phyloP scores from a whole-genome alignment of 2,329 filamentous ascomycete genomes.

The Neopestalotiopsis rosae region DNA sequence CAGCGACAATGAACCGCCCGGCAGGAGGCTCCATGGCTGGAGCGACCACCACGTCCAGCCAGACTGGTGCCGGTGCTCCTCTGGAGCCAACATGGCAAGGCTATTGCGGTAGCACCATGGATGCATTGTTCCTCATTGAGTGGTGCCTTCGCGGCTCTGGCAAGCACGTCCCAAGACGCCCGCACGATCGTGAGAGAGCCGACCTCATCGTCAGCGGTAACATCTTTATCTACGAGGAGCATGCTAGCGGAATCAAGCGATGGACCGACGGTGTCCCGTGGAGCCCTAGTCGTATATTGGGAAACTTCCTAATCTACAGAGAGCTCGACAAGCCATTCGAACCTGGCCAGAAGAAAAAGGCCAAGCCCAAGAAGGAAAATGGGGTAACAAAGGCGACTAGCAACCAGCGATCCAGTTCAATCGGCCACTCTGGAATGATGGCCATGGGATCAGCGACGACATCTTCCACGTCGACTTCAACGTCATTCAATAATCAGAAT shows the following conservation, averaged over 20 bases:
- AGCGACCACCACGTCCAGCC: slow-evolving; percentile 13
- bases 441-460: slow-evolving; percentile 21
- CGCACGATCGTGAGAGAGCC: slow-evolving; percentile 82
- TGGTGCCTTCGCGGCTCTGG: slow-evolving; percentile 74
- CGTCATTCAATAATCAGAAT: slow-evolving; percentile 11
- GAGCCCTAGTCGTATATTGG: slow-evolving; percentile 86
- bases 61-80: slow-evolving; percentile 34
- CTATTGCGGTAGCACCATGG: slow-evolving; percentile 70
- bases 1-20: slow-evolving; percentile 16
- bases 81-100: slow-evolving; percentile 71
- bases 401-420: slow-evolving; percentile 31
- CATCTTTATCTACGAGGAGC: slow-evolving; percentile 91
- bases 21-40: slow-evolving; percentile 11
- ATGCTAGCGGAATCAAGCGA: slow-evolving; percentile 87
- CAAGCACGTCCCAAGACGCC: slow-evolving; percentile 79
- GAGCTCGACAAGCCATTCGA: slow-evolving; percentile 80
- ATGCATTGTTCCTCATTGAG: slow-evolving; percentile 83
- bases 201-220: slow-evolving; percentile 82
- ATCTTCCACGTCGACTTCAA: slow-evolving; percentile 24
- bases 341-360: slow-evolving; percentile 84
- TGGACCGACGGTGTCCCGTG: slow-evolving; percentile 94
- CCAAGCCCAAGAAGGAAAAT: slow-evolving; percentile 67
- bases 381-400: slow-evolving; percentile 43
- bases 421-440: slow-evolving; percentile 17
- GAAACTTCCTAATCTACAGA: slow-evolving; percentile 85